Evolutionary conservation across 2,329 filamentous ascomycete genomes (phyloP).

Genomic region (Fusarium citri): DNA sequence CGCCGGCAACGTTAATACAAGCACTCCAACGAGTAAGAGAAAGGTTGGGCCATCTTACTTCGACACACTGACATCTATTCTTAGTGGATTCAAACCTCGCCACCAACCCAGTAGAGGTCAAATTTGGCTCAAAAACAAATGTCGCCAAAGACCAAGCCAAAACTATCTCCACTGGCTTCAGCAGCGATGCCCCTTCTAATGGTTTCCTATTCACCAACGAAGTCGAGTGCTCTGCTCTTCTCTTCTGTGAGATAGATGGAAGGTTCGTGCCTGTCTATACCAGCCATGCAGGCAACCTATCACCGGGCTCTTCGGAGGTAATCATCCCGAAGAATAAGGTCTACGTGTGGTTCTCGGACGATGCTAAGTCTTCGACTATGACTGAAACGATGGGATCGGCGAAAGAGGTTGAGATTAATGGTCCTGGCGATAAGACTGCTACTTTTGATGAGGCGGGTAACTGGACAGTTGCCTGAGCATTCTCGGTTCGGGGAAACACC

Average conservation of each 20-base stretch:
- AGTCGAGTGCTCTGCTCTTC: background rate
- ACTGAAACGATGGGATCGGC: background rate
- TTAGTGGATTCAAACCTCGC: background rate
- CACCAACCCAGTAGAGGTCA: background rate
- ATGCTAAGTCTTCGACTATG: background rate
- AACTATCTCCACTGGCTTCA: no score
- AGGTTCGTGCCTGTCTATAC: background rate
- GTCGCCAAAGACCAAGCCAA: background rate
- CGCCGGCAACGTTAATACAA: no score
- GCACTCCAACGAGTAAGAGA: fast-evolving
- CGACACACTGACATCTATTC: background rate
- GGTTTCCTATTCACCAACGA: background rate
- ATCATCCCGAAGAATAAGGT: background rate
- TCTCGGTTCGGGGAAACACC: no score
- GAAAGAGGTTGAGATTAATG: background rate
- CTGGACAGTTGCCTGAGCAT: background rate
- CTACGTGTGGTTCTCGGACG: background rate
- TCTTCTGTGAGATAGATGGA: background rate
- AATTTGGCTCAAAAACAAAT: background rate
- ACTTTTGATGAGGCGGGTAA: background rate
- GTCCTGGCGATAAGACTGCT: background rate
- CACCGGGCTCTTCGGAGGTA: background rate
- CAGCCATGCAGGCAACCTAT: background rate
- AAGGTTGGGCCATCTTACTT: background rate
- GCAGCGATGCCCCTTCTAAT: background rate